Evolutionary conservation across 768 basidiomycete species (phyloP), one percentile per base, ranked within the genome.

Genomic region (Trametes elegans): DNA sequence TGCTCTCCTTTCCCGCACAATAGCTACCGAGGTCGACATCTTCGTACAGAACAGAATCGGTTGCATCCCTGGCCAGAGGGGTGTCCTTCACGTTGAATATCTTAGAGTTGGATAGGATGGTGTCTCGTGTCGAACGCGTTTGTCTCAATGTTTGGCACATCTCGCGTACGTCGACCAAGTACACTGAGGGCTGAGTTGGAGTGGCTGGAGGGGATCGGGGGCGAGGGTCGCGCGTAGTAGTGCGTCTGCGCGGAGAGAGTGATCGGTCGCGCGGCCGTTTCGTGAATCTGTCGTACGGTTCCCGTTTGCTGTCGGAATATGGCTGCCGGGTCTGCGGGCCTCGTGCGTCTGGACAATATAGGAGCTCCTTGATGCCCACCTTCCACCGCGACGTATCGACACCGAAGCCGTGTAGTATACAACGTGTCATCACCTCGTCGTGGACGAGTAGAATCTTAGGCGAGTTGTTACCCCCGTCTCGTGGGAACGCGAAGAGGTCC

Each of bases 371-470:
- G 32, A 83, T 65, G 3, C 78, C 78, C 9, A 65, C 67, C 1
- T 69, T 63, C 76, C 77, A 84, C 1, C 42, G 39, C n/a, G 66
- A 66, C 7, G 68, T 68, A 32, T 81, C 70, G 16, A 83, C 64
- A 10, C 75, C 76, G 11, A 76, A 68, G 27, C 71, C 73, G 16
- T 59, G 59, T 7, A 84, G 68, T 9, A 75, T 66, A n/a, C 69
- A 69, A 6, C 67, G 60, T 0, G 78, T 71, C 57, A 74, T 64
- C 35, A 71, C 64, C 53, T 75, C 70, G 24, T 77, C 69, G 38
- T 77, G 71, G 3, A 83, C 77, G 7, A 85, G 71, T 5, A 84
- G 64, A 23, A 84, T 60, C 45, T 75, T 62, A 0, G 81, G 80
- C 3, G 43, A 21, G 5, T 29, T 39, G 8, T 13, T 29, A 7